These are phyloP conservation scores for Crithidia bombi DNA, from an alignment of 208 protist genomes.

Conservation along the genomic window DNA sequence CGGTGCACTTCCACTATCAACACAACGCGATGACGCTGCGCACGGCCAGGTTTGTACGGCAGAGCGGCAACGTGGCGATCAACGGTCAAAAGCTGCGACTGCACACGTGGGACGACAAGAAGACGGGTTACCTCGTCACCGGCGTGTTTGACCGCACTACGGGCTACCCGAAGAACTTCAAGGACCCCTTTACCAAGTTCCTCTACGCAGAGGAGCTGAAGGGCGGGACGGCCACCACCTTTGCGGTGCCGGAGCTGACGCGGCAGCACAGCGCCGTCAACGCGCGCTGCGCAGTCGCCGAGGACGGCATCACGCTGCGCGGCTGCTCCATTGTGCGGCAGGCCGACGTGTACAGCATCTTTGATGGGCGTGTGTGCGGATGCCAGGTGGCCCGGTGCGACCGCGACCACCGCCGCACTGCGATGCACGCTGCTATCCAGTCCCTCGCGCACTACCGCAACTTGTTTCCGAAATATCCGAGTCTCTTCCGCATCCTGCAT, in stretches of 20 bases:
- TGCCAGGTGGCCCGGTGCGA: slow-evolving; percentile 56
- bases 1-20: slow-evolving; percentile 66
- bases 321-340: slow-evolving; percentile 26
- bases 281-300: slow-evolving; percentile 20
- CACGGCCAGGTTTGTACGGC: slow-evolving; percentile 58
- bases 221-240: slow-evolving; percentile 31
- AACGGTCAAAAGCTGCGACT: slow-evolving; percentile 33
- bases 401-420: slow-evolving; percentile 23
- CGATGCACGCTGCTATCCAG: slow-evolving; percentile 72
- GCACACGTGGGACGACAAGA: slow-evolving; percentile 81
- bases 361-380: slow-evolving; percentile 52
- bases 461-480: slow-evolving; percentile 57
- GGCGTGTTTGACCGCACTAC: slow-evolving; percentile 71
- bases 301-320: slow-evolving; percentile 46
- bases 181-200: slow-evolving; percentile 15
- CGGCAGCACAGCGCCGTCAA: slow-evolving; percentile 27
- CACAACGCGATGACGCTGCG: slow-evolving; percentile 66
- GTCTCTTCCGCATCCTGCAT: slow-evolving; percentile 68
- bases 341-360: slow-evolving; percentile 25
- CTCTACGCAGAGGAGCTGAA: slow-evolving; percentile 31
- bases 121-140: slow-evolving; percentile 69
- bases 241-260: slow-evolving; percentile 18
- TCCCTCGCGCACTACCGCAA: slow-evolving; percentile 37
- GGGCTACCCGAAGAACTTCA: slow-evolving; percentile 30
- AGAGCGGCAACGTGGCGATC: slow-evolving; percentile 55